These are phyloP conservation scores for Xylaria telfairii DNA, from an alignment of 495 filamentous ascomycete genomes.

Conservation along the genomic window DNA sequence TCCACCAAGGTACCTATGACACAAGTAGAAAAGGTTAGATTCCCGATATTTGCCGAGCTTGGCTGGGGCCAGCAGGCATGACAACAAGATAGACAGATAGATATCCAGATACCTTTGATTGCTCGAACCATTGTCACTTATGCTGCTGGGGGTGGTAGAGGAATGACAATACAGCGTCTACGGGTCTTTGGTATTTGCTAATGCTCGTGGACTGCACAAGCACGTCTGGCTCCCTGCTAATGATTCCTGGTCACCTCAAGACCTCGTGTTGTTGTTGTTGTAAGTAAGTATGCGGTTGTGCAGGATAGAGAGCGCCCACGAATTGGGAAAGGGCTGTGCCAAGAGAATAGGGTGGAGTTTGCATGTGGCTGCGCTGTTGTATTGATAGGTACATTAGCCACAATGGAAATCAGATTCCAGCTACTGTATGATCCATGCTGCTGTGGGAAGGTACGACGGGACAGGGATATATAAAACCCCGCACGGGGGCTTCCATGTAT, in stretches of 20 bases:
- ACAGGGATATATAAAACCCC: too few relatives aligned
- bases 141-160: not conserved
- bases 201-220: too few relatives aligned
- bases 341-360: not conserved
- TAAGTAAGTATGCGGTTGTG: not conserved
- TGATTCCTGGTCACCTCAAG: not conserved
- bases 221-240: not conserved
- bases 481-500: too few relatives aligned
- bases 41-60: not conserved
- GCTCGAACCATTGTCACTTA: conserved; percentile 28
- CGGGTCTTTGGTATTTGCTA: not conserved
- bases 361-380: not conserved
- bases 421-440: too few relatives aligned
- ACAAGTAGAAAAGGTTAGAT: conserved; percentile 1
- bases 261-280: too few relatives aligned
- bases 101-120: conserved; percentile 23
- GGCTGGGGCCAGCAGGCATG: too few relatives aligned
- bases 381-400: too few relatives aligned
- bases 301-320: not conserved
- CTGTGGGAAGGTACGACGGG: too few relatives aligned
- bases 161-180: not conserved
- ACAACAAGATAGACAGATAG: not conserved
- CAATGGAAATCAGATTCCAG: too few relatives aligned
- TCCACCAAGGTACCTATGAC: conserved; percentile 71
- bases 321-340: not conserved